phyloP scores from a whole-genome alignment of 1,284 basidiomycete species.

The Ceratorhiza oryzae-sativae region DNA sequence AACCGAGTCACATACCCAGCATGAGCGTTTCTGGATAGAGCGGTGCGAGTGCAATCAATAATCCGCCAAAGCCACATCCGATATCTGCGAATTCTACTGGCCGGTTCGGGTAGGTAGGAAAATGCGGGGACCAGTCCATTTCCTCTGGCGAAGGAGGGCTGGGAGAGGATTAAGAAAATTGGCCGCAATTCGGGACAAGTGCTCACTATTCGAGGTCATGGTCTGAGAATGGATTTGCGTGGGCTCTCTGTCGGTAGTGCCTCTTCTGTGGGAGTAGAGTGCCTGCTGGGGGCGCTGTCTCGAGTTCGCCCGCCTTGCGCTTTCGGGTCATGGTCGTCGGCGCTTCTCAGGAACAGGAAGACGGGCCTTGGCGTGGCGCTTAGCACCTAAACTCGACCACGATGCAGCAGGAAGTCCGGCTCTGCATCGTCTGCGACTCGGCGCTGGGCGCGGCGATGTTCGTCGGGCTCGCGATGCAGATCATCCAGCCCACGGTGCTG shows the following conservation, averaged over 20 bases:
- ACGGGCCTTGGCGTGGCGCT: background rate
- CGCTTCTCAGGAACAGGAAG: background rate
- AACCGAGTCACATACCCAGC: constrained; percentile 71
- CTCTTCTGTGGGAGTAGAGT: constrained; percentile 70
- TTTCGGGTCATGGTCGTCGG: constrained; percentile 11
- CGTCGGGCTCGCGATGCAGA: constrained; percentile 14
- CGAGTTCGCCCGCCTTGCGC: constrained; percentile 24
- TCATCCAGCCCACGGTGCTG: constrained; percentile 28
- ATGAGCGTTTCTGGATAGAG: constrained; percentile 92
- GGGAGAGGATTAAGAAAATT: constrained; percentile 14
- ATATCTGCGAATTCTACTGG: constrained; percentile 94
- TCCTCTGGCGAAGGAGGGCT: constrained; percentile 76
- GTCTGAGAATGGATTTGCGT: constrained; percentile 98
- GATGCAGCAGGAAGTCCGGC: constrained; percentile 19
- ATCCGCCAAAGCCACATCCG: constrained; percentile 97
- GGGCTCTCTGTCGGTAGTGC: constrained; percentile 95
- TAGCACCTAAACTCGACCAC: background rate
- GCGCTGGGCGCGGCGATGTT: constrained; percentile 6
- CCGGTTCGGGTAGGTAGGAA: constrained; percentile 67
- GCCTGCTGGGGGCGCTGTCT: background rate
- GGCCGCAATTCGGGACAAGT: background rate
- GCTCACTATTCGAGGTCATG: constrained; percentile 84
- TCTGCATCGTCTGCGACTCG: constrained; percentile 36
- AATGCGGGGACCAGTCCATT: constrained; percentile 89
- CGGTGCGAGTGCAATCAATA: constrained; percentile 89